Conservation (phyloP, 768 basidiomycete genomes). For the Cystobasidium ongulense region DNA sequence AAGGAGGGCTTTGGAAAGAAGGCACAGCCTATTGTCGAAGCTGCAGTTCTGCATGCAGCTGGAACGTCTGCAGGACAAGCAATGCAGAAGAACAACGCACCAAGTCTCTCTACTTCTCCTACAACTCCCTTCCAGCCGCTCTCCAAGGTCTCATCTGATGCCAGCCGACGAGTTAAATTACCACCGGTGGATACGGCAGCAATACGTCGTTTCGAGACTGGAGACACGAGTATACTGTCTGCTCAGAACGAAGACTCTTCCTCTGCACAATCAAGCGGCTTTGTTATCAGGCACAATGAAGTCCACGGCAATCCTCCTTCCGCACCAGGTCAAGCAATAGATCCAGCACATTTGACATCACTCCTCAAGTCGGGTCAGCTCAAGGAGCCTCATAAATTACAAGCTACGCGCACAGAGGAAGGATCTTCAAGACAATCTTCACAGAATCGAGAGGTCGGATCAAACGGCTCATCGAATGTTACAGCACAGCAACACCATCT, state of each 20-base stretch:
- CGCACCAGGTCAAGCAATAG: not conserved
- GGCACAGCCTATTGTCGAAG: conserved; percentile 17
- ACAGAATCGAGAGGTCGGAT: not conserved
- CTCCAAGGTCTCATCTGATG: not conserved
- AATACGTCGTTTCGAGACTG: not conserved
- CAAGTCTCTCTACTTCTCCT: conserved; percentile 6
- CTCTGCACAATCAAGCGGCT: not conserved
- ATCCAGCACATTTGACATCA: conserved; percentile 3
- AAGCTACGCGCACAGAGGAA: too few relatives aligned
- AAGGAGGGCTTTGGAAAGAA: conserved; percentile 22
- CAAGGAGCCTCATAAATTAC: not conserved
- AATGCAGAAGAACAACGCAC: not conserved
- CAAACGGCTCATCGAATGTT: not conserved
- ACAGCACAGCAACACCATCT: not conserved
- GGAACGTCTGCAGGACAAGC: conserved; percentile 1
- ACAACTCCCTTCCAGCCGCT: not conserved
- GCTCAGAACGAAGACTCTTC: not conserved
- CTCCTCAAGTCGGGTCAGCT: not conserved
- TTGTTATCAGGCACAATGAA: conserved; percentile 1
- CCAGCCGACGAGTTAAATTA: not conserved
- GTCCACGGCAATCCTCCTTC: not conserved
- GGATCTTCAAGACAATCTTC: not conserved
- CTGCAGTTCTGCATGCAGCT: conserved; percentile 15
- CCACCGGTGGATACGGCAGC: not conserved
- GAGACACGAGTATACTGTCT: not conserved